Evolutionary conservation across 2,329 filamentous ascomycete genomes (phyloP).

Genomic region (Amylocarpus encephaloides): DNA sequence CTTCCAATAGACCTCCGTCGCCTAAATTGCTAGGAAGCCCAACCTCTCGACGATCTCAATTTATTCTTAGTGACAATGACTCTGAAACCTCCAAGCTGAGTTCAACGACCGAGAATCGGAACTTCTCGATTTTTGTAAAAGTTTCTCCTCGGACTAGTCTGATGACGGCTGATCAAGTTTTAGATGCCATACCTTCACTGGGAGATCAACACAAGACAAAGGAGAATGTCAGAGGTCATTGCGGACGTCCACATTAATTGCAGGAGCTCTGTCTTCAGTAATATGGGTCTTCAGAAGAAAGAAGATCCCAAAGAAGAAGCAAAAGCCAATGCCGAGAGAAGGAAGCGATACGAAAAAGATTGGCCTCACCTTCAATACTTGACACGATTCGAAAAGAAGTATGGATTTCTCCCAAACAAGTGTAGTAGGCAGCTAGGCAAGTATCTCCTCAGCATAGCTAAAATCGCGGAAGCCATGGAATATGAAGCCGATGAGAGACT

Average conservation of each 20-base stretch:
- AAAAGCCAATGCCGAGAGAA: not conserved
- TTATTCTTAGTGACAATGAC: not conserved
- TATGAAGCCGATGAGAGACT: constrained; percentile 17
- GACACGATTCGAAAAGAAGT: not conserved
- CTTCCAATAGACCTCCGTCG: not conserved
- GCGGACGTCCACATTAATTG: constrained; percentile 5
- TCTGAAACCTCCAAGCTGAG: not conserved
- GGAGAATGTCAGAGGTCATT: constrained; percentile 14
- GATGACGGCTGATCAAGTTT: not conserved
- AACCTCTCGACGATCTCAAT: not conserved
- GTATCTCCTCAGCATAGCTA: constrained; percentile 15
- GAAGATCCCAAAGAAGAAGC: not conserved
- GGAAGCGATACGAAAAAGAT: not conserved
- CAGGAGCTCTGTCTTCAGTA: constrained; percentile 4
- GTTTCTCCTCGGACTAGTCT: constrained; percentile 5
- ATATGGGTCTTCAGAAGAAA: constrained; percentile 12
- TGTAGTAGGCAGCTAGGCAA: constrained; percentile 5
- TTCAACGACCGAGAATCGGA: not conserved
- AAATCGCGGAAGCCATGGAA: constrained; percentile 21
- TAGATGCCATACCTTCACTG: constrained; percentile 27
- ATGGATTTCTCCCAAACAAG: constrained; percentile 2
- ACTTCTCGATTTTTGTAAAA: constrained; percentile 18
- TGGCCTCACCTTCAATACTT: not conserved
- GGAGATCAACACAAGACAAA: constrained; percentile 20
- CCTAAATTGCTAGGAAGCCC: not conserved